A percentile compares a stretch with the other conserved stretches of the same genome.
These are phyloP conservation scores for Inga oerstediana DNA, from an alignment of 306 rosid species.

Conservation along the genomic window DNA sequence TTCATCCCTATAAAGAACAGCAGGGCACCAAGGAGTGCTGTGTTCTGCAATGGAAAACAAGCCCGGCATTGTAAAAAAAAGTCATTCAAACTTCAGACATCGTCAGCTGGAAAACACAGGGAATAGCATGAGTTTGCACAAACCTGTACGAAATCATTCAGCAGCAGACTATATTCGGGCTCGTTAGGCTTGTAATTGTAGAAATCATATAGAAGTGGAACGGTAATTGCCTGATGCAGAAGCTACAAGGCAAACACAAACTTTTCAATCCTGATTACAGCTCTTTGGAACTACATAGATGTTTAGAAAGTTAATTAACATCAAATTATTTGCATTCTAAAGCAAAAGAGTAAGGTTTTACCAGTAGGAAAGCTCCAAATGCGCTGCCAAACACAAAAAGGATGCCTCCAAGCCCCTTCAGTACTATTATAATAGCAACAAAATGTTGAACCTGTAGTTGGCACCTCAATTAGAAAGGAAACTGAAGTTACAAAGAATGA, in stretches of 20 bases:
- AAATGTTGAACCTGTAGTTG: conserved; percentile 60
- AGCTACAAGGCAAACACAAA: conserved; percentile 48
- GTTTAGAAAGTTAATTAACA: not conserved
- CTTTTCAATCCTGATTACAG: not conserved
- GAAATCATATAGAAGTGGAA: conserved; percentile 82
- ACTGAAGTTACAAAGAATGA: not conserved
- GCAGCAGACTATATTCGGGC: conserved; percentile 44
- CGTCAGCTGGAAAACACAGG: not conserved
- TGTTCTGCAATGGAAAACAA: conserved; percentile 48
- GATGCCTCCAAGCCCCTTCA: conserved; percentile 84
- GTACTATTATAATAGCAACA: conserved; percentile 52
- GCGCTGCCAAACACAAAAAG: conserved; percentile 74
- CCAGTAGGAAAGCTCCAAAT: conserved; percentile 79
- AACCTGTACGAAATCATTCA: conserved; percentile 80
- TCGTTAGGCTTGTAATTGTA: conserved; percentile 61
- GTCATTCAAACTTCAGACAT: not conserved
- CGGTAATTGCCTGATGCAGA: conserved; percentile 53
- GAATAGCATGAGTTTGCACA: conserved; percentile 33
- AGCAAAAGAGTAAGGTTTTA: conserved; percentile 35
- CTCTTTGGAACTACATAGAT: conserved; percentile 10
- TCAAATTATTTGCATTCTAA: not conserved
- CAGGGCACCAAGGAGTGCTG: conserved; percentile 80
- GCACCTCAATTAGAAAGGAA: conserved; percentile 36
- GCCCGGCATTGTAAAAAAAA: not conserved
- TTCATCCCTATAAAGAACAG: conserved; percentile 85